Evolutionary conservation across 2,329 filamentous ascomycete genomes (phyloP).

Genomic region (Sporothrix luriei): DNA sequence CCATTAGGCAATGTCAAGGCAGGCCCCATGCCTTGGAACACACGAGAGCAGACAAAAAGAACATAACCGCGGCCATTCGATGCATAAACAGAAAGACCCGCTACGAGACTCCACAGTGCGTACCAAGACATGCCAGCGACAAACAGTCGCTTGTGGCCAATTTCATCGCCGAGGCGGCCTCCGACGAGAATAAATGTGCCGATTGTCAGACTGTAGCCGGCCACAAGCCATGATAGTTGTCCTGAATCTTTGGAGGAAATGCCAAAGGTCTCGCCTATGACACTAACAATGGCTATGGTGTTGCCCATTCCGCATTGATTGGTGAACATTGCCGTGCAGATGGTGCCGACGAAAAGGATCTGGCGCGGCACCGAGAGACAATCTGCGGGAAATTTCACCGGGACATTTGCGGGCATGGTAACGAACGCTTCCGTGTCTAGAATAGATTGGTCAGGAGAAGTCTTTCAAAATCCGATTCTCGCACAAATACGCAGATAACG

Average conservation of each 20-base stretch:
- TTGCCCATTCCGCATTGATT: conserved; percentile 30
- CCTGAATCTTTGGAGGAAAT: conserved; percentile 45
- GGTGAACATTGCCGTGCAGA: conserved; percentile 33
- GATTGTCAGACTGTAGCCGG: conserved; percentile 42
- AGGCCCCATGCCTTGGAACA: conserved; percentile 63
- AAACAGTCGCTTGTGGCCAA: conserved; percentile 63
- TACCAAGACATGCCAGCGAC: conserved; percentile 64
- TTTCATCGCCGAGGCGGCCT: conserved; percentile 63
- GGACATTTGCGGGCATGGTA: not conserved
- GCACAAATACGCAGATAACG: not conserved
- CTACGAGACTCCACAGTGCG: conserved; percentile 66
- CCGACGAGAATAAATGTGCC: conserved; percentile 60
- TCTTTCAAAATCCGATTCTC: not conserved
- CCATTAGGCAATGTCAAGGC: conserved; percentile 66
- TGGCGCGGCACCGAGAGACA: conserved; percentile 6
- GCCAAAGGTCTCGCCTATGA: conserved; percentile 31
- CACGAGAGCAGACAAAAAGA: conserved; percentile 56
- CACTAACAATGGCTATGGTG: conserved; percentile 25
- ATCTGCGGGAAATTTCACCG: not conserved
- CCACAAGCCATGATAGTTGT: conserved; percentile 59
- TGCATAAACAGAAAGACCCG: conserved; percentile 52
- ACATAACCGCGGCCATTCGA: conserved; percentile 45
- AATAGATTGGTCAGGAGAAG: not conserved
- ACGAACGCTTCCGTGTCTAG: not conserved
- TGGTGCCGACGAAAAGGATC: conserved; percentile 28